phyloP scores from a whole-genome alignment of 331 rosid species.

The Quercus tomentella region DNA sequence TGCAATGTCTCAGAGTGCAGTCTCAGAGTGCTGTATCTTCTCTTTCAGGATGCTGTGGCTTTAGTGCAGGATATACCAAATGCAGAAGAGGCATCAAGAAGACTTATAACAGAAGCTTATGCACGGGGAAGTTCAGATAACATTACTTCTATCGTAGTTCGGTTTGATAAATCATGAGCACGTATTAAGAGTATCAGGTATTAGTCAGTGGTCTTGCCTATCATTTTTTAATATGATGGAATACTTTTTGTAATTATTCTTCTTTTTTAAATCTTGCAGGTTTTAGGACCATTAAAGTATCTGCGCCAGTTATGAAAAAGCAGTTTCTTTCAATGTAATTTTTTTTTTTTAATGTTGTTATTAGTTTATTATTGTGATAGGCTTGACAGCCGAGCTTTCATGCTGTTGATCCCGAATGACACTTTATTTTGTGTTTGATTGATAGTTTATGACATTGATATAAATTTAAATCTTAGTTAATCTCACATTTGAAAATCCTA shows the following conservation, averaged over 20 bases:
- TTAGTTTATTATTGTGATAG: slow-evolving; percentile 7
- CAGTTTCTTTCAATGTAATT: not conserved
- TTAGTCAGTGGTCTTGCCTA: slow-evolving; percentile 12
- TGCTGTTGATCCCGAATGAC: slow-evolving; percentile 15
- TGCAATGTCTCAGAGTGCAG: slow-evolving; percentile 8
- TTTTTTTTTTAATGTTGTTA: slow-evolving; percentile 5
- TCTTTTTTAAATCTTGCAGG: not conserved
- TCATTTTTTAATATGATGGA: not conserved
- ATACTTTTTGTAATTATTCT: slow-evolving; percentile 1
- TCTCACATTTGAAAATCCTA: not conserved
- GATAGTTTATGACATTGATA: slow-evolving; percentile 1
- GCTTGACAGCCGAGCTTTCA: slow-evolving; percentile 9
- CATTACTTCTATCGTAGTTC: slow-evolving; percentile 81
- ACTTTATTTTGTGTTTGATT: not conserved
- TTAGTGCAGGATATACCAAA: slow-evolving; percentile 63
- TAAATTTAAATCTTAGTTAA: not conserved
- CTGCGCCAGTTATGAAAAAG: not conserved
- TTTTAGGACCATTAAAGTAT: not conserved
- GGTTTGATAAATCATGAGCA: slow-evolving; percentile 59
- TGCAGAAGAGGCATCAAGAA: slow-evolving; percentile 74
- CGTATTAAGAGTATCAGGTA: slow-evolving; percentile 12
- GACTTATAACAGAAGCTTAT: slow-evolving; percentile 72
- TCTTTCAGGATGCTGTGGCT: slow-evolving; percentile 74
- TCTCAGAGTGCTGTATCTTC: slow-evolving; percentile 12
- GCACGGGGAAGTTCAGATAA: slow-evolving; percentile 81